Conservation (phyloP, 2,329 filamentous ascomycete genomes). For the Macrophomina pseudophaseolina region DNA sequence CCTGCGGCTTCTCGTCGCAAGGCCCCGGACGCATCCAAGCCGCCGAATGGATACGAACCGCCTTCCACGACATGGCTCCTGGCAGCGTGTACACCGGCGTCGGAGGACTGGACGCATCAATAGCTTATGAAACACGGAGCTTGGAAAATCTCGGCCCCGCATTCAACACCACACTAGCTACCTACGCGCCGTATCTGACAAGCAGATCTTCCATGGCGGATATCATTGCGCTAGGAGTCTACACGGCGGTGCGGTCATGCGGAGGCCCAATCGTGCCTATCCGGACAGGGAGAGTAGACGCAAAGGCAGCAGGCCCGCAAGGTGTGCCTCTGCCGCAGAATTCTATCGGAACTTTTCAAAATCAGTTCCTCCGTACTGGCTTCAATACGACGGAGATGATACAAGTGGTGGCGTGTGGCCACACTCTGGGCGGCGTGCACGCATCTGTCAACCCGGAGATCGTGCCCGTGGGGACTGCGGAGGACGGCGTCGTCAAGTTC, state of each 20-base stretch:
- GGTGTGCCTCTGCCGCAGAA: slow-evolving; percentile 67
- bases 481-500: slow-evolving; percentile 53
- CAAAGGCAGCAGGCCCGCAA: slow-evolving; percentile 50
- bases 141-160: slow-evolving; percentile 64
- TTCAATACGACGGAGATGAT: slow-evolving; percentile 65
- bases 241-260: slow-evolving; percentile 63
- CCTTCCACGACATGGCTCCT: slow-evolving; percentile 67
- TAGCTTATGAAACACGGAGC: slow-evolving; percentile 63
- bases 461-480: slow-evolving; percentile 51
- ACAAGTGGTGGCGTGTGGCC: slow-evolving; percentile 64
- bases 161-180: slow-evolving; percentile 59
- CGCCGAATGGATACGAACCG: slow-evolving; percentile 66
- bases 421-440: slow-evolving; percentile 66
- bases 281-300: slow-evolving; percentile 61
- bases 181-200: slow-evolving; percentile 60
- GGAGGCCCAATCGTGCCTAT: slow-evolving; percentile 62
- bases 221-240: slow-evolving; percentile 63
- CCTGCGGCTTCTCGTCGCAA: slow-evolving; percentile 56
- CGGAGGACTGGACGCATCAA: slow-evolving; percentile 64
- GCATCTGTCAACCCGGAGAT: slow-evolving; percentile 59
- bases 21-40: slow-evolving; percentile 63
- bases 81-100: slow-evolving; percentile 53
- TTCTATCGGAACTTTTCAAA: slow-evolving; percentile 55
- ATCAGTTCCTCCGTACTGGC: slow-evolving; percentile 64
- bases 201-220: slow-evolving; percentile 61